phyloP scores from a whole-genome alignment of 2,329 filamentous ascomycete species.

The Helotiales sp. region DNA sequence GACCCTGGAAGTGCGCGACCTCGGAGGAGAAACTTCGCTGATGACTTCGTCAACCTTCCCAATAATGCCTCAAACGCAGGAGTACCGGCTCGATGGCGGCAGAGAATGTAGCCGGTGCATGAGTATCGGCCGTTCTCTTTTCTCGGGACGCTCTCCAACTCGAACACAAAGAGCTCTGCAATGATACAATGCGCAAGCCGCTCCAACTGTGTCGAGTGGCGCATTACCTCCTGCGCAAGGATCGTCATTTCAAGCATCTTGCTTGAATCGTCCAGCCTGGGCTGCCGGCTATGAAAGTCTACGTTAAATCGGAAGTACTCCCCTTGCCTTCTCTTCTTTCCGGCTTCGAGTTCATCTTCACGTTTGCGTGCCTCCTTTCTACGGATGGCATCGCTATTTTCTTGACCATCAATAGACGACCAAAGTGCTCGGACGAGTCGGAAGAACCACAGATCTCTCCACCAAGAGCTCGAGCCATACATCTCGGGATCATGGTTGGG shows the following conservation, averaged over 20 bases:
- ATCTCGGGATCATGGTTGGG: slow-evolving; percentile 15
- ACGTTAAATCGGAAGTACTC: slow-evolving; percentile 27
- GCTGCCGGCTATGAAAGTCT: slow-evolving; percentile 19
- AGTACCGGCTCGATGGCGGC: slow-evolving; percentile 14
- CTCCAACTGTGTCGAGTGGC: slow-evolving; percentile 21
- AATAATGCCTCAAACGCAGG: slow-evolving; percentile 21
- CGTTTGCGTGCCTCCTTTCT: slow-evolving; percentile 3
- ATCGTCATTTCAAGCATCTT: slow-evolving; percentile 25
- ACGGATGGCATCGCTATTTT: slow-evolving; percentile 16
- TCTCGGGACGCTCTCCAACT: slow-evolving; percentile 21
- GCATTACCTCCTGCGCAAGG: slow-evolving; percentile 15
- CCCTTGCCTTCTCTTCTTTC: slow-evolving; percentile 13
- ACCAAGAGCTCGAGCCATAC: slow-evolving; percentile 19
- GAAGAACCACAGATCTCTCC: slow-evolving; percentile 22
- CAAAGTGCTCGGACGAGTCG: slow-evolving; percentile 20
- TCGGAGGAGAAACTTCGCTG: slow-evolving; percentile 24
- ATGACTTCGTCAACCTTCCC: slow-evolving; percentile 15
- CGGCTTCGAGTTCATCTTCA: slow-evolving; percentile 10
- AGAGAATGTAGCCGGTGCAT: slow-evolving; percentile 25
- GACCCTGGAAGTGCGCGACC: slow-evolving; percentile 19
- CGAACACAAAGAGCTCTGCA: slow-evolving; percentile 27
- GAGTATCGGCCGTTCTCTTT: slow-evolving; percentile 23
- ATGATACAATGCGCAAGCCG: slow-evolving; percentile 23
- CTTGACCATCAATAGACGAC: slow-evolving; percentile 21
- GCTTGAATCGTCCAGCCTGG: slow-evolving; percentile 14